Evolutionary conservation across 805 yeast species (phyloP), one percentile per base, ranked within the genome.

Genomic region (Suhomyces kilbournensis): DNA sequence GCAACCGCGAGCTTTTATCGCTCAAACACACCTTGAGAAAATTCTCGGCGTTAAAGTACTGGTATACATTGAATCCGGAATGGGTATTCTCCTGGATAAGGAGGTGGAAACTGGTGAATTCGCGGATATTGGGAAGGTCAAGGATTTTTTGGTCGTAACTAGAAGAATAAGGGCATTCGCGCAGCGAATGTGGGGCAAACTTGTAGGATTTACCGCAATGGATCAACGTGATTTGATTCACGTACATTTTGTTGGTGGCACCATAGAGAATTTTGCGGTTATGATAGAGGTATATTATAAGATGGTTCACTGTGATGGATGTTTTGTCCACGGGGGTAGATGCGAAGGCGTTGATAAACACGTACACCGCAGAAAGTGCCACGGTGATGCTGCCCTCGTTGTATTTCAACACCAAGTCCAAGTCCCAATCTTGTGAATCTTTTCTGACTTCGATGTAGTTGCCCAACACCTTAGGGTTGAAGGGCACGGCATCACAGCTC

Each of bases 171-270:
- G 42, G 30, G 44, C 42, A 15, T 25, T 53, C 23, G 55, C 57
- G 38, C 45, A 49, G 28, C 10, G 47, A 25, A 35, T 57, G 20
- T 22, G 58, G 50, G n/a, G 38, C 25, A 57, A 58, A 59, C 19
- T 46, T 49, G 47, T 44, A 59, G 4, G 54, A 30, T 40, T 52
- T 58, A 12, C 68, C 68, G 17, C 58, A 52, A 47, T 62, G 61
- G 20, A 64, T 48, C 44, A 64, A 48, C 15, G 49, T 50, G 32
- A 64, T 49, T 44, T 64, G 66, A 51, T 62, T 59, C 10, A 64
- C 56, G 17, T 26, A 57, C 34, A 19, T 46, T 15, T 5, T 26
- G 22, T 15, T 17, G 10, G 10, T 9, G 7, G 44, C 3, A 26
- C 32, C 38, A 39, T 50, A 8, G 30, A 58, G 43, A 5, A 38